Conservation (phyloP, 2,329 filamentous ascomycete species). For the Cercospora sesami region DNA sequence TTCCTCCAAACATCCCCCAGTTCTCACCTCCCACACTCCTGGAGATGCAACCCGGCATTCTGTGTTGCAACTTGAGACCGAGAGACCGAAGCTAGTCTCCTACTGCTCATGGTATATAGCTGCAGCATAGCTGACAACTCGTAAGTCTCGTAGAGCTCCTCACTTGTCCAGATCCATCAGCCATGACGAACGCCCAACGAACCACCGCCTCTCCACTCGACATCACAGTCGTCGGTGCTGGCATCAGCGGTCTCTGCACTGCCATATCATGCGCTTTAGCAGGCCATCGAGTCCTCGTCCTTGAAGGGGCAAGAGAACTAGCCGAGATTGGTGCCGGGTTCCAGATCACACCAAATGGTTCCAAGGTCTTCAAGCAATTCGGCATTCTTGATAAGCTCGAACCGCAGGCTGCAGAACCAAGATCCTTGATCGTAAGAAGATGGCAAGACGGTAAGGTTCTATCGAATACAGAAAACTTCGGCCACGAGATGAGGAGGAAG, state of each 20-base stretch:
- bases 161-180: background rate
- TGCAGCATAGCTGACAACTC: background rate
- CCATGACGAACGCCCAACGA: conserved; percentile 20
- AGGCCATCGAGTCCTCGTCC: conserved; percentile 37
- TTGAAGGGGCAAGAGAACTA: conserved; percentile 42
- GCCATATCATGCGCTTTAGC: conserved; percentile 38
- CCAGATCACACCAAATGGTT: conserved; percentile 52
- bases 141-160: background rate
- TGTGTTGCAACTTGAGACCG: background rate
- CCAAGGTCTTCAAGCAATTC: conserved; percentile 49
- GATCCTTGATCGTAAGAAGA: conserved; percentile 53
- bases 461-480: conserved; percentile 54
- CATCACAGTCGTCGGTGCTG: conserved; percentile 40
- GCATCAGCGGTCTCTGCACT: conserved; percentile 38
- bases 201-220: conserved; percentile 28
- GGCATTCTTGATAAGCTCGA: conserved; percentile 49
- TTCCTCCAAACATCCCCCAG: background rate
- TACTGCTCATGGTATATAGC: background rate
- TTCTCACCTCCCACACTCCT: background rate
- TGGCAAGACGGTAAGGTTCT: conserved; percentile 53
- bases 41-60: background rate
- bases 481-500: conserved; percentile 53
- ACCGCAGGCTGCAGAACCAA: conserved; percentile 47
- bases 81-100: background rate
- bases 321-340: conserved; percentile 55